Evolutionary conservation across 257 asterid genomes (phyloP).

Genomic region (Scutellaria baicalensis): DNA sequence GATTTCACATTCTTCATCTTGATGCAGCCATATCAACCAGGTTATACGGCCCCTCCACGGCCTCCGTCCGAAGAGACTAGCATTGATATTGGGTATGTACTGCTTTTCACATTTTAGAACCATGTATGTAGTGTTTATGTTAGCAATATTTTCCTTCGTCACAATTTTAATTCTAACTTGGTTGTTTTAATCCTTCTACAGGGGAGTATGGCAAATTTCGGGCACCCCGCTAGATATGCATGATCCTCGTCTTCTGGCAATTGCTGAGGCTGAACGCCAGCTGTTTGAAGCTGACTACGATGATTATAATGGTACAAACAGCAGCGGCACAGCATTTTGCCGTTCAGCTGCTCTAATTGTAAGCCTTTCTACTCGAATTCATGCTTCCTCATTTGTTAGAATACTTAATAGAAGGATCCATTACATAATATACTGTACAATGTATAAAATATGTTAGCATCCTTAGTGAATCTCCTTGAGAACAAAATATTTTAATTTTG

Average conservation of each 20-base stretch:
- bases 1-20: constrained; percentile 7
- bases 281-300: constrained; percentile 88
- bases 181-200: constrained; percentile 12
- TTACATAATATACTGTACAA: background rate
- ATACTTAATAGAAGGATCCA: background rate
- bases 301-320: constrained; percentile 62
- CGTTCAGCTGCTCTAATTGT: constrained; percentile 96
- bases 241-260: constrained; percentile 81
- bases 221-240: constrained; percentile 75
- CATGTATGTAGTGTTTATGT: background rate
- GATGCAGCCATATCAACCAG: constrained; percentile 79
- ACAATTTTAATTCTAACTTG: constrained; percentile 4
- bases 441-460: background rate
- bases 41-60: constrained; percentile 79
- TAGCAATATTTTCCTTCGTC: background rate
- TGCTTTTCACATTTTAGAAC: background rate
- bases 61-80: constrained; percentile 68
- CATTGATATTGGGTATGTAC: constrained; percentile 77
- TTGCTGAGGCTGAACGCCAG: constrained; percentile 95
- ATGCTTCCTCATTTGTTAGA: background rate
- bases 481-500: background rate
- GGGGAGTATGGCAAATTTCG: constrained; percentile 92
- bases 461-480: background rate
- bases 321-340: constrained; percentile 87
- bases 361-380: constrained; percentile 19